These are phyloP conservation scores for Termitomyces sp. DNA, from an alignment of 768 basidiomycete species.

Conservation along the genomic window DNA sequence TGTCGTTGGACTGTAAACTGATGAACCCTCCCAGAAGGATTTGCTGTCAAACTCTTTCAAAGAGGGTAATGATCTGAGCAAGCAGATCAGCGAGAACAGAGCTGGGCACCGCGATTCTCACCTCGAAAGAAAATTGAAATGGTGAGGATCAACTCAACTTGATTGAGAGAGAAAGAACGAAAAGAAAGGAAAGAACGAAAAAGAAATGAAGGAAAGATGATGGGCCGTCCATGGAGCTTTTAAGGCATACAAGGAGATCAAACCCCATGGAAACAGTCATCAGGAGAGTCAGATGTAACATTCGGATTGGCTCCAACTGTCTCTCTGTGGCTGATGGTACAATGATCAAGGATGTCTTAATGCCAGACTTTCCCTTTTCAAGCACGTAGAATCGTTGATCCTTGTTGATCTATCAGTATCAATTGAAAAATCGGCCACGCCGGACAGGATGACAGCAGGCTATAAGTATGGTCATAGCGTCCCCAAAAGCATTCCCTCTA, in stretches of 20 bases:
- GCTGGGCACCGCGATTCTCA: conserved; percentile 11
- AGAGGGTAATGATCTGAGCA: conserved; percentile 53
- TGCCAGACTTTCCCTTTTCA: background rate
- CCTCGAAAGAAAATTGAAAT: conserved; percentile 48
- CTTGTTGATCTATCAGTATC: background rate
- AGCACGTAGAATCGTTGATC: background rate
- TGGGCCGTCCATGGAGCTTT: conserved; percentile 12
- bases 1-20: conserved; percentile 36
- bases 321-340: background rate
- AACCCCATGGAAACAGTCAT: conserved; percentile 10
- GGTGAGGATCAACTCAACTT: conserved; percentile 68
- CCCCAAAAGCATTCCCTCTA: background rate
- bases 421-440: background rate
- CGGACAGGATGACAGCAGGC: background rate
- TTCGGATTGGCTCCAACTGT: background rate
- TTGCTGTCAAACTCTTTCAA: conserved; percentile 59
- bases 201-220: conserved; percentile 14
- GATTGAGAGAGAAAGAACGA: conserved; percentile 35
- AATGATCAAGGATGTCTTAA: background rate
- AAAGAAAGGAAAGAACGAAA: conserved; percentile 28
- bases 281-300: background rate
- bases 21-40: conserved; percentile 58
- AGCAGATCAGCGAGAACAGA: background rate
- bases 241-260: conserved; percentile 16
- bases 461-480: background rate